Base-by-base conservation (phyloP, 768 basidiomycete species). In the Kondoa subrosea region DNA sequence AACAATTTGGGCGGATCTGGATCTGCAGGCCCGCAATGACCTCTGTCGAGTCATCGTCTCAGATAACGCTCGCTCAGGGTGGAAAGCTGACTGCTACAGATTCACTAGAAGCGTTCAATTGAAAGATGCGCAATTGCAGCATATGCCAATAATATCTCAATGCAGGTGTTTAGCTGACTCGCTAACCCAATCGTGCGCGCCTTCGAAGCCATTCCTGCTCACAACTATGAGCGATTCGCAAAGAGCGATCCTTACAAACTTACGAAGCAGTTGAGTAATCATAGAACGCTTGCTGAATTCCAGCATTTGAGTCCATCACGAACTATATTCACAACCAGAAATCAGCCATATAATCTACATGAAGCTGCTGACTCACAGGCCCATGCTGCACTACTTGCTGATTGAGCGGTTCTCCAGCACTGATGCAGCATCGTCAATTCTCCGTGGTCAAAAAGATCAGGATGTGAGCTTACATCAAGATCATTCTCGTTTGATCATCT, bases 121-220 rank as follows among this genome's bases (percentile, higher is more conserved):
- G n/a, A n/a, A n/a, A n/a, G n/a, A n/a, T n/a, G n/a, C n/a, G n/a
- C n/a, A n/a, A n/a, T n/a, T n/a, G n/a, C n/a, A n/a, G n/a, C n/a
- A n/a, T n/a, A n/a, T n/a, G n/a, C n/a, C n/a, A n/a, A n/a, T n/a
- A n/a, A n/a, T n/a, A n/a, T n/a, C n/a, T 50, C 40, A 50, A 50
- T 59, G 58, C 66, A 74, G 33, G 15, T 33, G 68, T 67, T 73
- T 72, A 3, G 73, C 90, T 72, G 91, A 90, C 75, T 85, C 81
- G 73, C 87, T 89, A 78, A 85, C 83, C 93, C 92, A 97, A 1
- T 56, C 17, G 80, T 85, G 70, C 84, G 85, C 4, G 85, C 91
- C 71, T 67, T 96, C 93, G 76, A 96, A 96, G 2, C 93, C 93
- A 74, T 96, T 95, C n/a, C n/a, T n/a, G n/a, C n/a, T n/a, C n/a